phyloP scores from a whole-genome alignment of 1,284 basidiomycete species.

The Quambalaria eucalypti region DNA sequence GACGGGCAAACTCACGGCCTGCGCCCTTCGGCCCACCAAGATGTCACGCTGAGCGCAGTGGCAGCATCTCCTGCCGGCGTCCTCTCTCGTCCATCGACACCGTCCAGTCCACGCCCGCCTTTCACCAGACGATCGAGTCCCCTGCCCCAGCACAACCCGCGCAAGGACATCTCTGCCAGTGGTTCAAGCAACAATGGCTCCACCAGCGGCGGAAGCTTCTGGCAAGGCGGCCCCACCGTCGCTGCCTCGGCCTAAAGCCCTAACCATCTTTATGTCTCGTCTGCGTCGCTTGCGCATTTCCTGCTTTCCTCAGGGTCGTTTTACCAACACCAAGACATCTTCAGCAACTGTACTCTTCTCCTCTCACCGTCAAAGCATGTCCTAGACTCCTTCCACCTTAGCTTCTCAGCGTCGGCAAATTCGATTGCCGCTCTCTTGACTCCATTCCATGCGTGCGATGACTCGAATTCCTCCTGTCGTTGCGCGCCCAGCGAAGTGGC shows the following conservation, averaged over 20 bases:
- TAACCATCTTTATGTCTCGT: too few relatives aligned
- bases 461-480: too few relatives aligned
- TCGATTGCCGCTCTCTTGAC: too few relatives aligned
- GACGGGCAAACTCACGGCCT: background rate
- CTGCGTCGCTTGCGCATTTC: too few relatives aligned
- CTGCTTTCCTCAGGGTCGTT: too few relatives aligned
- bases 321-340: too few relatives aligned
- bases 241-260: background rate
- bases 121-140: background rate
- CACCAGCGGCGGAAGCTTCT: background rate
- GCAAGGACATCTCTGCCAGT: background rate
- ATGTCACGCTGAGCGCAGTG: background rate
- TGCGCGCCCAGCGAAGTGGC: too few relatives aligned
- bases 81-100: background rate
- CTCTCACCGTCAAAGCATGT: too few relatives aligned
- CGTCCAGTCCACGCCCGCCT: background rate
- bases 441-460: too few relatives aligned
- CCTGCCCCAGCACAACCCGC: slow-evolving; percentile 1
- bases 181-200: background rate
- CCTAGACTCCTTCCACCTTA: too few relatives aligned
- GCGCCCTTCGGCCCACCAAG: background rate
- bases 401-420: too few relatives aligned
- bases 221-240: background rate
- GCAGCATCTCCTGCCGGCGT: background rate
- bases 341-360: too few relatives aligned